phyloP scores from a whole-genome alignment of 1,284 basidiomycete genomes.

The Somion occarium region DNA sequence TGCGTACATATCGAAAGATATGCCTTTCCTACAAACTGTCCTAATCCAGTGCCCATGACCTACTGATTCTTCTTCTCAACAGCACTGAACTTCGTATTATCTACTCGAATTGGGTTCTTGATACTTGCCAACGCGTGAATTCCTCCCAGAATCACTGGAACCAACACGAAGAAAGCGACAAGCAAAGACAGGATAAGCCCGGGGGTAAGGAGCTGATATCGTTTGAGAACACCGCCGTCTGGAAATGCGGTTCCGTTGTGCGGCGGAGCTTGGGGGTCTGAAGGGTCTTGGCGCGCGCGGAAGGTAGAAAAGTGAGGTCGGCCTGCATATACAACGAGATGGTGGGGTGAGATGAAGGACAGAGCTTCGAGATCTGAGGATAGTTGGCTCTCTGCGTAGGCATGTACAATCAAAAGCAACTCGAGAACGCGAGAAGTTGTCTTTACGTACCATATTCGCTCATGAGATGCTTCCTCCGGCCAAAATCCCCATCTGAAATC shows the following conservation, averaged over 20 bases:
- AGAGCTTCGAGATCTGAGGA: slow-evolving; percentile 45
- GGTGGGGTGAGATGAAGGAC: slow-evolving; percentile 44
- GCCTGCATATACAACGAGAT: slow-evolving; percentile 64
- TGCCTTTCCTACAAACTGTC: too few relatives aligned
- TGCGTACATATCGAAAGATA: too few relatives aligned
- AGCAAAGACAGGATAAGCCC: slow-evolving; percentile 71
- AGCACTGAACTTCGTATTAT: slow-evolving; percentile 64
- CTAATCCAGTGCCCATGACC: too few relatives aligned
- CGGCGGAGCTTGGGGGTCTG: slow-evolving; percentile 22
- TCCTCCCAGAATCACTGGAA: slow-evolving; percentile 67
- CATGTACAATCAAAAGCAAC: not conserved
- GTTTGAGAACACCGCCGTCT: slow-evolving; percentile 60
- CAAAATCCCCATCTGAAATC: slow-evolving; percentile 35
- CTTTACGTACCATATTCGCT: slow-evolving; percentile 44
- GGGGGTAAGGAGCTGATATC: slow-evolving; percentile 77
- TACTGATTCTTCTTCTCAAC: slow-evolving; percentile 79
- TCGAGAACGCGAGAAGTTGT: not conserved
- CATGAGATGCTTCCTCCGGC: slow-evolving; percentile 41
- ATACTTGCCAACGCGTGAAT: slow-evolving; percentile 71
- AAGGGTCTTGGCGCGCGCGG: slow-evolving; percentile 32
- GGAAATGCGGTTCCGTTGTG: slow-evolving; percentile 29
- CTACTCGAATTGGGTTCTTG: slow-evolving; percentile 63
- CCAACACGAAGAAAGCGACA: slow-evolving; percentile 63
- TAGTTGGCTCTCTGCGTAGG: slow-evolving; percentile 21
- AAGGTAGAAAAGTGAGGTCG: slow-evolving; percentile 30